Conservation (phyloP, 2,329 filamentous ascomycete species). For the Aspergillus pseudotamarii region DNA sequence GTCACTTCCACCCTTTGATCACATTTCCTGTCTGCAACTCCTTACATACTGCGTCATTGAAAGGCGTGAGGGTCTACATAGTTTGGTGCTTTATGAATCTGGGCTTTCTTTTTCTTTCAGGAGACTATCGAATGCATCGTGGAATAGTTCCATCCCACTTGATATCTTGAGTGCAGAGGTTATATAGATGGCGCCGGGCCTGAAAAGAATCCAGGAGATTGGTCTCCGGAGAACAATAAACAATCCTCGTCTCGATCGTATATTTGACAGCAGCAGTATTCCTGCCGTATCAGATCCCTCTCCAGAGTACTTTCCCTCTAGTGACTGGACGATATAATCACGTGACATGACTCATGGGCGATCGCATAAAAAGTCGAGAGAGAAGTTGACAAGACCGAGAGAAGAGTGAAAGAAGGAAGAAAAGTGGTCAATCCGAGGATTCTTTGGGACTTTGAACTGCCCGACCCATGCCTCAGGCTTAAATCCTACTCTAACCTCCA, state of each 20-base stretch:
- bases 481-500: conserved; percentile 16
- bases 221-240: background rate
- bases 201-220: background rate
- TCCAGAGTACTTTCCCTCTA: too few relatives aligned
- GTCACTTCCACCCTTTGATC: conserved; percentile 10
- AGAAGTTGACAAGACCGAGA: too few relatives aligned
- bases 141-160: background rate
- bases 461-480: background rate
- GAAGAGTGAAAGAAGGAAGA: background rate
- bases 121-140: conserved; percentile 13
- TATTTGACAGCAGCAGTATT: too few relatives aligned
- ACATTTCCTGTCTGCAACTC: conserved; percentile 14
- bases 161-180: background rate
- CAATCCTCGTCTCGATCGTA: background rate
- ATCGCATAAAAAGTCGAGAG: background rate
- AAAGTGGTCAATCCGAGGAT: background rate
- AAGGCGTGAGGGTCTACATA: conserved; percentile 26
- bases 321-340: background rate
- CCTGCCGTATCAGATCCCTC: too few relatives aligned
- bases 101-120: conserved; percentile 13
- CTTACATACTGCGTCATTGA: conserved; percentile 25
- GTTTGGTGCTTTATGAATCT: conserved; percentile 20
- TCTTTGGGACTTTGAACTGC: background rate
- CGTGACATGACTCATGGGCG: conserved; percentile 15
- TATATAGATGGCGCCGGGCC: conserved; percentile 8